Percentiles rank a stretch among this genome's conserved stretches.
Conservation (phyloP, 192 early-diverging fungal genomes). For the Piromyces finnis region DNA sequence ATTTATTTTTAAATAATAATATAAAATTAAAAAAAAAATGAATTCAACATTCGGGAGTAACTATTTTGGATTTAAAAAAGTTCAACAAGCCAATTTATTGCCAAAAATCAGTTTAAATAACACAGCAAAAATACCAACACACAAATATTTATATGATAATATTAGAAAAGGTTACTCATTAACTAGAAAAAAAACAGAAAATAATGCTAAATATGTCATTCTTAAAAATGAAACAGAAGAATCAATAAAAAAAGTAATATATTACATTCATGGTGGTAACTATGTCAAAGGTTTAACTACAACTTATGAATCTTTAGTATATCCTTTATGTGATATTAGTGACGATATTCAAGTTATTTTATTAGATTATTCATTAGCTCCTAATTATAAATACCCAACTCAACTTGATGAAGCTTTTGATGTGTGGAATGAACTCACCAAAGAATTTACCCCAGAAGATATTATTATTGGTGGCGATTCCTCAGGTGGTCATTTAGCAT, state of each 20-base stretch:
- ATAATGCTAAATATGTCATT: background rate
- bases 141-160: background rate
- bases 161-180: background rate
- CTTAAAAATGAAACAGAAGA: background rate
- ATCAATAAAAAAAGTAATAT: background rate
- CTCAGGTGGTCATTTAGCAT: constrained; percentile 26
- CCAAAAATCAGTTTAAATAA: background rate
- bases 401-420: background rate
- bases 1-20: too few relatives aligned
- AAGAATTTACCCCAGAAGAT: constrained; percentile 13
- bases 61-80: background rate
- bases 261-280: background rate
- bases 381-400: background rate
- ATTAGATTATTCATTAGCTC: background rate
- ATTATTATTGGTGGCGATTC: constrained; percentile 24
- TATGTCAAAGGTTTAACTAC: background rate
- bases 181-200: background rate
- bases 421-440: background rate
- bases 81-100: background rate
- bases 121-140: background rate
- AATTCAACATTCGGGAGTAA: background rate
- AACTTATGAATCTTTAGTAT: background rate
- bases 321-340: background rate
- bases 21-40: too few relatives aligned
- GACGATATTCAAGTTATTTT: background rate